These are phyloP conservation scores for Micractinium conductrix DNA, from an alignment of 139 green algal species.

Conservation along the genomic window DNA sequence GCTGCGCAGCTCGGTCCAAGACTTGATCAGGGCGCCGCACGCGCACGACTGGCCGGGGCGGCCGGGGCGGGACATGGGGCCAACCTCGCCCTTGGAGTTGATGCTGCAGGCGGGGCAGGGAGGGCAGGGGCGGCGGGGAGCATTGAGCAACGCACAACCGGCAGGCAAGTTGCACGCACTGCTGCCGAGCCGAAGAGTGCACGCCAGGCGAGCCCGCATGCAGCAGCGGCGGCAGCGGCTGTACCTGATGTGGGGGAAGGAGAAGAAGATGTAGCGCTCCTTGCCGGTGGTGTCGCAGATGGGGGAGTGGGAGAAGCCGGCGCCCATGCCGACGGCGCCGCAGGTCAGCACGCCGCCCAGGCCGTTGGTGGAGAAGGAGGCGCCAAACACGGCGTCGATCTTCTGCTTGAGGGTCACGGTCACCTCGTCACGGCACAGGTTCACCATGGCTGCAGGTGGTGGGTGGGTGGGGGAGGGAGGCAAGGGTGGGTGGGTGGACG, in stretches of 20 bases:
- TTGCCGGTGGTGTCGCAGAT: conserved; percentile 54
- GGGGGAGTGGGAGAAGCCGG: conserved; percentile 69
- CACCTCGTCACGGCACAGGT: conserved; percentile 89
- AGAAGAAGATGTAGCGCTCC: conserved; percentile 92
- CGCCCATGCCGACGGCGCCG: conserved; percentile 75
- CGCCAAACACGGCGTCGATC: conserved; percentile 79
- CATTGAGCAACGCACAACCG: too few species aligned
- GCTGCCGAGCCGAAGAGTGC: too few species aligned
- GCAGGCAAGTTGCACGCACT: too few species aligned
- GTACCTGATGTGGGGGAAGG: conserved; percentile 84
- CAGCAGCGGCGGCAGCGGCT: too few species aligned
- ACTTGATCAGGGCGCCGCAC: conserved; percentile 79
- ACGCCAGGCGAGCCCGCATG: too few species aligned
- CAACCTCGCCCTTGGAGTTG: conserved; percentile 68
- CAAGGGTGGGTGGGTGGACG: neutral
- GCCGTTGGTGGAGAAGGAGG: conserved; percentile 87
- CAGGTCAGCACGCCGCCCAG: conserved; percentile 87
- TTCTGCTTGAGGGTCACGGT: conserved; percentile 74
- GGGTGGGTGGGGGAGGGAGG: neutral
- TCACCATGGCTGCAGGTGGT: neutral
- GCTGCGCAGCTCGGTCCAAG: conserved; percentile 48
- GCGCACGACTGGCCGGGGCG: conserved; percentile 68
- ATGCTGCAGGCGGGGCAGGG: too few species aligned
- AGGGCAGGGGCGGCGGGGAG: too few species aligned
- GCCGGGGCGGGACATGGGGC: conserved; percentile 67